phyloP scores from a whole-genome alignment of 148 eudicot species.

The Tetragonia tetragonoides region DNA sequence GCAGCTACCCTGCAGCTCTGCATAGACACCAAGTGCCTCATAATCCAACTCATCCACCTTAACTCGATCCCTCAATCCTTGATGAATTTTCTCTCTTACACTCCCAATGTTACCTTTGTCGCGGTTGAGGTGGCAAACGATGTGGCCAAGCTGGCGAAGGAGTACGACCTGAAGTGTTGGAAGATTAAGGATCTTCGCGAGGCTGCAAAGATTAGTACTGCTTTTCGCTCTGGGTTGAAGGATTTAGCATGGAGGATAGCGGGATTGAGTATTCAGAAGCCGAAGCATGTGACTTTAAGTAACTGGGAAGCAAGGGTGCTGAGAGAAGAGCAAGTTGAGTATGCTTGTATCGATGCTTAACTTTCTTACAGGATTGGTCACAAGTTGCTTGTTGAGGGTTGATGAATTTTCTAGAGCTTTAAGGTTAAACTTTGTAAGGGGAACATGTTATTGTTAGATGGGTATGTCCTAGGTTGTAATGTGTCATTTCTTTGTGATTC shows the following conservation, averaged over 20 bases:
- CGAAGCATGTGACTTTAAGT: slow-evolving; percentile 49
- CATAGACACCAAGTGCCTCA: slow-evolving; percentile 40
- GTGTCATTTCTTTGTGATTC: too few relatives aligned
- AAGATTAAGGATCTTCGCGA: slow-evolving; percentile 32
- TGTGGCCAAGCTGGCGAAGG: slow-evolving; percentile 42
- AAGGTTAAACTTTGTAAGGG: too few relatives aligned
- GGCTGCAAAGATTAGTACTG: slow-evolving; percentile 12
- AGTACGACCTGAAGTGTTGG: slow-evolving; percentile 39
- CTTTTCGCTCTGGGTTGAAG: slow-evolving; percentile 44
- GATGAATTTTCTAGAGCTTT: neutral
- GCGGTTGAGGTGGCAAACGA: slow-evolving; percentile 52
- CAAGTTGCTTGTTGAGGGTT: slow-evolving; percentile 12
- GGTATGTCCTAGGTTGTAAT: too few relatives aligned
- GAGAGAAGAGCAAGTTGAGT: slow-evolving; percentile 39
- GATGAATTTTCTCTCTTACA: slow-evolving; percentile 20
- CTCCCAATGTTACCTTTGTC: slow-evolving; percentile 38
- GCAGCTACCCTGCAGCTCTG: slow-evolving; percentile 62
- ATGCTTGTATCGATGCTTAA: slow-evolving; percentile 72
- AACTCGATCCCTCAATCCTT: slow-evolving; percentile 40
- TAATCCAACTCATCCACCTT: slow-evolving; percentile 52
- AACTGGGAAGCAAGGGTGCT: slow-evolving; percentile 56
- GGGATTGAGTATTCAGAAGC: slow-evolving; percentile 44
- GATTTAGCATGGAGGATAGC: slow-evolving; percentile 38
- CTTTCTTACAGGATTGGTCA: slow-evolving; percentile 44
- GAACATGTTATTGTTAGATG: too few relatives aligned